Evolutionary conservation across 345 rosid species (phyloP).

Genomic region (Lepidium aucheri): DNA sequence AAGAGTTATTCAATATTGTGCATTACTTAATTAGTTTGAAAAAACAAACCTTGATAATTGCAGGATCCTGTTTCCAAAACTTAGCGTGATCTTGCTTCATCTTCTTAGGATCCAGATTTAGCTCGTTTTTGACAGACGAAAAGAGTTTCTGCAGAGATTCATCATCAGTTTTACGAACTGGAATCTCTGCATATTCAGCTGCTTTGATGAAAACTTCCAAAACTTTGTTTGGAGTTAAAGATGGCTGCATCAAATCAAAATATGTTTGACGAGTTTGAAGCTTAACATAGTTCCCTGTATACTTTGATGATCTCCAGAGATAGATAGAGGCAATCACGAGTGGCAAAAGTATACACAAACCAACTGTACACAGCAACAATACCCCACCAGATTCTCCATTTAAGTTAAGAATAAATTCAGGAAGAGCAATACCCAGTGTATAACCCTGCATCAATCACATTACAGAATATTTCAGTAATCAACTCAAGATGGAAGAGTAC

Average conservation of each 20-base stretch:
- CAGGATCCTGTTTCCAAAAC: slow-evolving; percentile 95
- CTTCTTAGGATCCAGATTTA: slow-evolving; percentile 82
- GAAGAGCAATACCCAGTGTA: slow-evolving; percentile 96
- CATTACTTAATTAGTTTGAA: neutral
- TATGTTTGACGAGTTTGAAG: slow-evolving; percentile 82
- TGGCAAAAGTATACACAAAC: slow-evolving; percentile 89
- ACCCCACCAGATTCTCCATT: slow-evolving; percentile 93
- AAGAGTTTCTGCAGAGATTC: slow-evolving; percentile 84
- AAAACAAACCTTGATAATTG: slow-evolving; percentile 59
- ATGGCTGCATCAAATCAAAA: slow-evolving; percentile 69
- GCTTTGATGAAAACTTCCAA: slow-evolving; percentile 90
- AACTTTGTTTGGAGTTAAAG: slow-evolving; percentile 84
- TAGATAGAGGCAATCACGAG: slow-evolving; percentile 81
- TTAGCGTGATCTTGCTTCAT: slow-evolving; percentile 97
- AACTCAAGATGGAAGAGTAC: neutral
- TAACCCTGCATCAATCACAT: slow-evolving; percentile 55
- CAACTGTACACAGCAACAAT: slow-evolving; percentile 82
- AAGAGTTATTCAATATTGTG: neutral
- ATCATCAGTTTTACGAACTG: slow-evolving; percentile 80
- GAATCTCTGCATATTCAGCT: slow-evolving; percentile 89
- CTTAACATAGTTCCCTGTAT: slow-evolving; percentile 90
- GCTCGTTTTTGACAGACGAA: slow-evolving; percentile 73
- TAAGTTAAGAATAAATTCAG: slow-evolving; percentile 73
- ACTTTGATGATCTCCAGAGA: slow-evolving; percentile 92
- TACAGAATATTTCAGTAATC: neutral